Evolutionary conservation across 768 basidiomycete genomes (phyloP).

Genomic region (Gloeopeniophorella convolvens): DNA sequence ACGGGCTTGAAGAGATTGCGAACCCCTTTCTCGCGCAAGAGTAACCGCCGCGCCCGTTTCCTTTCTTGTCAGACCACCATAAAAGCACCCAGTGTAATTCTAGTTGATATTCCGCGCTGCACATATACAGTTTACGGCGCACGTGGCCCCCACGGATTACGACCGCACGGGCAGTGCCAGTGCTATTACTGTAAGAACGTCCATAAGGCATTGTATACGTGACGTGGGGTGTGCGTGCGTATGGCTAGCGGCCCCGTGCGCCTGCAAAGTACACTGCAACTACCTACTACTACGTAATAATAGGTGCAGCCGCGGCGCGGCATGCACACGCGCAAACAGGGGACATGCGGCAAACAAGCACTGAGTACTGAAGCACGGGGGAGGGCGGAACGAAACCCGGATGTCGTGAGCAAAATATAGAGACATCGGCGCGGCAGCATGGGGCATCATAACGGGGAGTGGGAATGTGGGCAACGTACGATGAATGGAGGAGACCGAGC

Average conservation of each 20-base stretch:
- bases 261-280: too few species aligned
- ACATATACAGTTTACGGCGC: slow-evolving; percentile 3
- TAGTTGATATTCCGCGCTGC: slow-evolving; percentile 1
- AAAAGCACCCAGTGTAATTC: neutral
- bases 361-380: too few species aligned
- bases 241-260: too few species aligned
- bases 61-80: neutral
- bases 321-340: neutral
- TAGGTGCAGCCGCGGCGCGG: neutral
- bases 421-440: slow-evolving; percentile 1
- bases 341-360: neutral
- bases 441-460: too few species aligned
- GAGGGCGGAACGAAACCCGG: slow-evolving; percentile 11
- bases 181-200: neutral
- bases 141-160: slow-evolving; percentile 3
- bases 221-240: too few species aligned
- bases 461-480: too few species aligned
- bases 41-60: slow-evolving; percentile 23
- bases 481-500: too few species aligned
- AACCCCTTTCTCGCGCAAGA: slow-evolving; percentile 82
- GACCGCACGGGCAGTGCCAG: neutral
- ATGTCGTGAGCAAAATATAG: slow-evolving; percentile 4
- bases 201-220: neutral
- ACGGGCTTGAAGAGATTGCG: slow-evolving; percentile 90
- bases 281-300: neutral